Evolutionary conservation across 2,329 filamentous ascomycete genomes (phyloP).

Genomic region (Trichophyton benhamiae): DNA sequence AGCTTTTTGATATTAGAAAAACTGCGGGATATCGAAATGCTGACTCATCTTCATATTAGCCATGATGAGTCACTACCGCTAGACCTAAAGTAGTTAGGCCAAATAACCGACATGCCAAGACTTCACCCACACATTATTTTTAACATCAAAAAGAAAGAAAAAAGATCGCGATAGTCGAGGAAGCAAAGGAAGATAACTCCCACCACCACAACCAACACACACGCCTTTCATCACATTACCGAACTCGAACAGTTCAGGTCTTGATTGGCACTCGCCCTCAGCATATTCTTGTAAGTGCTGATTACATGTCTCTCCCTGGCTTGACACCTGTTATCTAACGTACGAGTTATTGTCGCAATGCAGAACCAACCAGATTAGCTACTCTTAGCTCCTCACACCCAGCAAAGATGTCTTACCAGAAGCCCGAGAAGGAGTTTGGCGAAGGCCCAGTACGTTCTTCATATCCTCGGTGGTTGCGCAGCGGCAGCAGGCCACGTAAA

Average conservation of each 20-base stretch:
- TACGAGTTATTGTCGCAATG: slow-evolving; percentile 17
- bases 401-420: slow-evolving; percentile 80
- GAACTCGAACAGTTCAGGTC: slow-evolving; percentile 65
- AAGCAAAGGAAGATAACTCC: background rate
- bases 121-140: background rate
- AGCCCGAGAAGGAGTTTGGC: slow-evolving; percentile 86
- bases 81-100: background rate
- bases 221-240: slow-evolving; percentile 67
- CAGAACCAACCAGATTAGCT: background rate
- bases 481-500: background rate
- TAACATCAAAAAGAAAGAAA: background rate
- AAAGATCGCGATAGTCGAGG: background rate
- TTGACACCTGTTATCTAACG: slow-evolving; percentile 14
- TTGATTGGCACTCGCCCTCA: slow-evolving; percentile 47
- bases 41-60: background rate
- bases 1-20: background rate
- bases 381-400: slow-evolving; percentile 8
- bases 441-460: slow-evolving; percentile 61
- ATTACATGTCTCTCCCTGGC: slow-evolving; percentile 3
- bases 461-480: background rate
- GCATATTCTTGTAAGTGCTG: background rate
- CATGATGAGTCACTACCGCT: background rate
- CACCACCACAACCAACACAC: slow-evolving; percentile 7
- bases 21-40: background rate
- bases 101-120: background rate